Conservation (phyloP, 2,329 filamentous ascomycete species). For the Neofusicoccum parvum region DNA sequence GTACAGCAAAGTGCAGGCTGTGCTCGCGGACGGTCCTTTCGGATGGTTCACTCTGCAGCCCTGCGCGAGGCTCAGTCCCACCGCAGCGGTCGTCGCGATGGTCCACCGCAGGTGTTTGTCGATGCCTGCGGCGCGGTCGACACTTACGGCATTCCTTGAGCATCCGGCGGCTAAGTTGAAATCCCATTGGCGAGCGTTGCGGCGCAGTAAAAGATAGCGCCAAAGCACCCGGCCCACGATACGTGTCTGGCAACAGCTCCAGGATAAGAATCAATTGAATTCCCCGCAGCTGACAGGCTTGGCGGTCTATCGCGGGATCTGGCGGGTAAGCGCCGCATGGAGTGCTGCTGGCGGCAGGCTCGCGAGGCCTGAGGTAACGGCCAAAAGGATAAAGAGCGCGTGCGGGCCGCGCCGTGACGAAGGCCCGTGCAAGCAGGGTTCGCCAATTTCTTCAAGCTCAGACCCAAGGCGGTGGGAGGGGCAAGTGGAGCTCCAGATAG, state of each 20-base stretch:
- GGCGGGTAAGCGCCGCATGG: not conserved
- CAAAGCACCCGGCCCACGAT: not conserved
- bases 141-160: not conserved
- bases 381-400: no score
- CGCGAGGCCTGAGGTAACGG: no score
- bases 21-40: not conserved
- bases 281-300: not conserved
- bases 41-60: not conserved
- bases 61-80: not conserved
- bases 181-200: not conserved
- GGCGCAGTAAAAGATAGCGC: not conserved
- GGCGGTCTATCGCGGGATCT: not conserved
- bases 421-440: not conserved
- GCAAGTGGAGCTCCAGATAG: not conserved
- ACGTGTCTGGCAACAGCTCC: not conserved
- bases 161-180: not conserved
- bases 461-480: not conserved
- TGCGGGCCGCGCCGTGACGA: not conserved
- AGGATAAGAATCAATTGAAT: not conserved
- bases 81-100: not conserved
- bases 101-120: not conserved
- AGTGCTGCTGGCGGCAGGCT: not conserved
- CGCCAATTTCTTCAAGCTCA: not conserved
- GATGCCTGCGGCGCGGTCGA: not conserved
- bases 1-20: not conserved